Evolutionary conservation across 1,284 basidiomycete species (phyloP), one percentile per base, ranked within the genome.

Genomic region (Ceratobasidium theobromae): DNA sequence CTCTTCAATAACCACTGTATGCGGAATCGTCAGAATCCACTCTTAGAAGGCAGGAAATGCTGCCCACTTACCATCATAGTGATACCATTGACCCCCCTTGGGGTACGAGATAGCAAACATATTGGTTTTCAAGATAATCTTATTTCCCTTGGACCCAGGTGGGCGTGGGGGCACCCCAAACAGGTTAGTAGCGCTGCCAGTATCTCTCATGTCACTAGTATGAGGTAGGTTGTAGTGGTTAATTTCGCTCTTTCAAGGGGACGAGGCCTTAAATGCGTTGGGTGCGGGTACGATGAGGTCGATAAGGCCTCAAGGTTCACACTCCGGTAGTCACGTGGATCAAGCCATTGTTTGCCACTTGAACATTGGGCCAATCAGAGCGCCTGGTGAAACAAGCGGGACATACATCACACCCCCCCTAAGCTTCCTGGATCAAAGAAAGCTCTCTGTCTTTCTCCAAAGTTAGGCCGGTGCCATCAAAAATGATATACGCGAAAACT

Each of bases 101-200:
- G 57, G 57, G 33, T 62, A 62, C 18, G 6, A 18, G 21, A 62
- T 62, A 21, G 30, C 21, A 40, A 62, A 62, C 57, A 62, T 62
- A n/a, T 62, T 62, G 3, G 57, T 51, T 23, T 32, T 23, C 18
- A 62, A 21, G 4, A 11, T 16, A 38, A 48, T 8, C 46, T 25
- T 11, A 16, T 25, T 18, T 2, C 57, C 57, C 12, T 25, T 23
- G 18, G 30, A 49, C 3, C 57, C 57, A 27, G 53, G 5, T 9
- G 57, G 46, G 6, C 48, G 48, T 4, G 57, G 57, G 3, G 57
- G 46, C 6, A 62, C 57, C 5, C 57, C 57, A 18, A 62, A 62
- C 33, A 62, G 16, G 23, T 62, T 62, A 14, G 57, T 62, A 2
- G 57, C 57, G 23, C 25, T 62, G 18, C 21, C 11, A 28, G 57